These are phyloP conservation scores for Tulasnella sp. DNA, from an alignment of 768 basidiomycete genomes.

Conservation along the genomic window DNA sequence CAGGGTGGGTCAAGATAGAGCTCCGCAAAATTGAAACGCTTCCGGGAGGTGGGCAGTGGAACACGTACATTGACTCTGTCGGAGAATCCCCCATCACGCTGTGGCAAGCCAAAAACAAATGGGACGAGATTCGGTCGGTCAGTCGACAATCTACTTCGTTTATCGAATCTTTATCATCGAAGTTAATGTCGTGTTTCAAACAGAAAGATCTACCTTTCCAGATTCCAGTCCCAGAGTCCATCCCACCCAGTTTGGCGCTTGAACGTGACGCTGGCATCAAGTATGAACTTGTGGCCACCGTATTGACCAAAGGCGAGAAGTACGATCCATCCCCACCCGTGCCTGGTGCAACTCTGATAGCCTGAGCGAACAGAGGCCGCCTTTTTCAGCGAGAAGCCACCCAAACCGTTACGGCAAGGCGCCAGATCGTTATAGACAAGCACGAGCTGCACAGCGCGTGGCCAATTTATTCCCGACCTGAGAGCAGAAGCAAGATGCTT, in stretches of 20 bases:
- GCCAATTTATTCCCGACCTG: constrained; percentile 81
- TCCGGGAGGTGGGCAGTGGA: constrained; percentile 62
- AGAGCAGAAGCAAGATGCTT: constrained; percentile 57
- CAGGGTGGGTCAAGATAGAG: constrained; percentile 89
- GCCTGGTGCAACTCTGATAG: constrained; percentile 13
- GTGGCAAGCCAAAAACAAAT: constrained; percentile 78
- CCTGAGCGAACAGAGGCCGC: constrained; percentile 51
- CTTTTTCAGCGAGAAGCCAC: constrained; percentile 79
- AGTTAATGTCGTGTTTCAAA: neutral
- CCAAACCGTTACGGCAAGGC: constrained; percentile 58
- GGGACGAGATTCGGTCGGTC: constrained; percentile 63
- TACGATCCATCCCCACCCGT: constrained; percentile 32
- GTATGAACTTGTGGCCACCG: constrained; percentile 84
- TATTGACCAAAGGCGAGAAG: constrained; percentile 85
- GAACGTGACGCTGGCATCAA: constrained; percentile 77
- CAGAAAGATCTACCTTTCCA: constrained; percentile 87
- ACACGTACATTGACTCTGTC: constrained; percentile 74
- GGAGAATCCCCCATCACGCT: constrained; percentile 77
- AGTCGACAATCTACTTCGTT: constrained; percentile 30
- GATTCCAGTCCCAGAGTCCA: constrained; percentile 87
- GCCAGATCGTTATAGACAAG: constrained; percentile 80
- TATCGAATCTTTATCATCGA: constrained; percentile 11
- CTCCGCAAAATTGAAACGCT: constrained; percentile 85
- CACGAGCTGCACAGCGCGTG: constrained; percentile 91
- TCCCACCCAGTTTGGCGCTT: constrained; percentile 79